These are phyloP conservation scores for Rutstroemia sp. DNA, from an alignment of 2,329 filamentous ascomycete genomes.

Conservation along the genomic window DNA sequence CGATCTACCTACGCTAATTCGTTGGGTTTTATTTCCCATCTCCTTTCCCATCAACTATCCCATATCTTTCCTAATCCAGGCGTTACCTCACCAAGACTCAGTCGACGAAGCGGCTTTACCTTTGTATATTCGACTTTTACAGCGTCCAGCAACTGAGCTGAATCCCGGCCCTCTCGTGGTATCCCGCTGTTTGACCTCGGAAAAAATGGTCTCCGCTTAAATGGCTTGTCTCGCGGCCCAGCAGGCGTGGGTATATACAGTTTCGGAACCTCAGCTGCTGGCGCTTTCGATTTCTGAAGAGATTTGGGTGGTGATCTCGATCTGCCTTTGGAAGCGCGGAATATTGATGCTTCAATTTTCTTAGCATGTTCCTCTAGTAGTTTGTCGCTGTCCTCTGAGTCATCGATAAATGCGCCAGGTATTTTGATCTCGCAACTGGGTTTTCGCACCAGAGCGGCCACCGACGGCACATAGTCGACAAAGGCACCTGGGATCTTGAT, in stretches of 20 bases:
- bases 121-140: neutral
- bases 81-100: slow-evolving; percentile 22
- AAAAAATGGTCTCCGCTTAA: neutral
- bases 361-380: slow-evolving; percentile 18
- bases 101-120: slow-evolving; percentile 11
- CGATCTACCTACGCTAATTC: neutral
- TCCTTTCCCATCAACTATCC: slow-evolving; percentile 8
- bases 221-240: slow-evolving; percentile 1
- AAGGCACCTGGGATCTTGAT: slow-evolving; percentile 1
- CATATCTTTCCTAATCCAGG: slow-evolving; percentile 15
- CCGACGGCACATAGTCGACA: neutral
- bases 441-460: neutral
- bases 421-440: slow-evolving; percentile 13
- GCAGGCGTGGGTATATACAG: neutral
- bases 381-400: slow-evolving; percentile 11
- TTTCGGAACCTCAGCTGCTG: neutral
- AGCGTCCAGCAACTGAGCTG: neutral
- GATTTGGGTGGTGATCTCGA: neutral
- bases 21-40: neutral
- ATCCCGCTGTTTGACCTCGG: neutral
- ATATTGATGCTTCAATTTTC: slow-evolving; percentile 13
- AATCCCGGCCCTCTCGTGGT: neutral
- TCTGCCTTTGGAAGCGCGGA: neutral
- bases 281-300: neutral
- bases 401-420: slow-evolving; percentile 15